Evolutionary conservation across 2,329 filamentous ascomycete genomes (phyloP).

Genomic region (Cercospora zeina): DNA sequence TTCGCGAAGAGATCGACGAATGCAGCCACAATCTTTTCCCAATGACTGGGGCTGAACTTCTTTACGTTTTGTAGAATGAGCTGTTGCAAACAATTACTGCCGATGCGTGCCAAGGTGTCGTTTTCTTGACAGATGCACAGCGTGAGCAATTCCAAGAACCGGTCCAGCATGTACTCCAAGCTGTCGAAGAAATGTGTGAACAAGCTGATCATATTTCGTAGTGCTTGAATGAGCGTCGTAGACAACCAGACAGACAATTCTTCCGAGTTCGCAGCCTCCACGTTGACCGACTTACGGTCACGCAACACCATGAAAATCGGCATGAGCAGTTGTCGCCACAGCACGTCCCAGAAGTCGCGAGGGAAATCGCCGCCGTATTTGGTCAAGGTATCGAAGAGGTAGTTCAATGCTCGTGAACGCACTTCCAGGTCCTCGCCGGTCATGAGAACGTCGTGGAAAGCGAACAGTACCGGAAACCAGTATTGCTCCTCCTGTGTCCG

Average conservation of each 20-base stretch:
- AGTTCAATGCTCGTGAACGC: slow-evolving; percentile 81
- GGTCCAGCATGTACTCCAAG: slow-evolving; percentile 94
- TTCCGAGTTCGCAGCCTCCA: slow-evolving; percentile 91
- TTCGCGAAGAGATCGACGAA: slow-evolving; percentile 95
- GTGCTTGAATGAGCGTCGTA: slow-evolving; percentile 97
- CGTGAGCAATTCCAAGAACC: slow-evolving; percentile 91
- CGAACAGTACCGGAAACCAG: slow-evolving; percentile 97
- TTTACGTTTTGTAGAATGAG: slow-evolving; percentile 93
- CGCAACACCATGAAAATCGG: slow-evolving; percentile 98
- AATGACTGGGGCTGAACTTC: slow-evolving; percentile 85
- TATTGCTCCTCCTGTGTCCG: slow-evolving; percentile 95
- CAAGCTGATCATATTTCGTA: slow-evolving; percentile 96
- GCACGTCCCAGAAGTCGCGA: slow-evolving; percentile 93
- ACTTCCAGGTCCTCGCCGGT: slow-evolving; percentile 98
- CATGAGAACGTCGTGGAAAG: slow-evolving; percentile 98
- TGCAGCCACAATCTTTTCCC: slow-evolving; percentile 89
- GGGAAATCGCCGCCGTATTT: slow-evolving; percentile 90
- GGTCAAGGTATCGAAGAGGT: slow-evolving; percentile 92
- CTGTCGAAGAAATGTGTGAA: slow-evolving; percentile 99
- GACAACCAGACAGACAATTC: slow-evolving; percentile 98
- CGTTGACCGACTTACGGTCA: slow-evolving; percentile 86
- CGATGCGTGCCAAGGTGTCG: slow-evolving; percentile 95
- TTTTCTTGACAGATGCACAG: slow-evolving; percentile 99
- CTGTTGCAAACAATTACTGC: slow-evolving; percentile 96
- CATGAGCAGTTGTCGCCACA: slow-evolving; percentile 95